Percentiles rank a stretch among this genome's conserved stretches.
Evolutionary conservation across 2,329 filamentous ascomycete genomes (phyloP).

Genomic region (Penicillium janthinellum): DNA sequence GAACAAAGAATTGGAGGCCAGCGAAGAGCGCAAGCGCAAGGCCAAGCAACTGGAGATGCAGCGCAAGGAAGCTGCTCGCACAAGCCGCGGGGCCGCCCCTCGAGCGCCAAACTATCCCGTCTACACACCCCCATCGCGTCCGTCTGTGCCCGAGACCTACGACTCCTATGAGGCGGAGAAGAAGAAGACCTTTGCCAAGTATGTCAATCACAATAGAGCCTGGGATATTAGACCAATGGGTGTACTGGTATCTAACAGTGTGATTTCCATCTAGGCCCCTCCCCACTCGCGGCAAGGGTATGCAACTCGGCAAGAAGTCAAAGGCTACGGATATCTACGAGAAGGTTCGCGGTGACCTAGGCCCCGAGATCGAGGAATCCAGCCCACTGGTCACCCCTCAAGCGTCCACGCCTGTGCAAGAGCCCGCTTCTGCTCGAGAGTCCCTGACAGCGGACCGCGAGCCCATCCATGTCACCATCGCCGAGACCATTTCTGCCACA

Average conservation of each 20-base stretch:
- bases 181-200: conserved; percentile 87
- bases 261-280: conserved; percentile 51
- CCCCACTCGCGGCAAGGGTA: conserved; percentile 86
- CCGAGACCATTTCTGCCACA: conserved; percentile 87
- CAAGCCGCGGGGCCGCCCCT: conserved; percentile 65
- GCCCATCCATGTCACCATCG: conserved; percentile 83
- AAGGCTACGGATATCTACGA: conserved; percentile 98
- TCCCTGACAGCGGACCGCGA: conserved; percentile 75
- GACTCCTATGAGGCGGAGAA: conserved; percentile 96
- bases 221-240: background rate
- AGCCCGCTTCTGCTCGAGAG: conserved; percentile 56
- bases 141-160: conserved; percentile 77
- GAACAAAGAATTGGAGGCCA: conserved; percentile 99
- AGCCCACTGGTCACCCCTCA: conserved; percentile 67
- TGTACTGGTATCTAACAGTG: conserved; percentile 28
- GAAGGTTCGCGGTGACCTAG: conserved; percentile 87
- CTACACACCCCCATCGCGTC: conserved; percentile 78
- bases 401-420: conserved; percentile 55
- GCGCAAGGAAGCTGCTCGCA: conserved; percentile 89
- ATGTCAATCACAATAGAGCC: conserved; percentile 36
- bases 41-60: conserved; percentile 99
- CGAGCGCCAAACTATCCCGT: conserved; percentile 83
- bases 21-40: conserved; percentile 96
- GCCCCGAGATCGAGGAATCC: conserved; percentile 76
- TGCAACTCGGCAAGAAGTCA: conserved; percentile 98